These are phyloP conservation scores for Plasmodium gaboni DNA, from an alignment of 169 alveolate species.

Conservation along the genomic window DNA sequence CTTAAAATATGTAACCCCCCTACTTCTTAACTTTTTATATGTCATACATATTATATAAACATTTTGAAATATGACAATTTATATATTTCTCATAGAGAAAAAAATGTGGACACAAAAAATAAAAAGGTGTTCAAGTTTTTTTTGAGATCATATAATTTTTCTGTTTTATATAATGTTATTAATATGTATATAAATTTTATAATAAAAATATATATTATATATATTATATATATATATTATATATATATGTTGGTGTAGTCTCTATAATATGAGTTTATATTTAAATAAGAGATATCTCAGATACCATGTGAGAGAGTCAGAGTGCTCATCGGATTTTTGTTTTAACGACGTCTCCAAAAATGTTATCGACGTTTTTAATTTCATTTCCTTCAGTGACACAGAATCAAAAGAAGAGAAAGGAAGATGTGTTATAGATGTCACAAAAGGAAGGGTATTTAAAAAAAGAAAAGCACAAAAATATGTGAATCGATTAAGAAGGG, in stretches of 20 bases:
- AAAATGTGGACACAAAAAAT: too few species aligned
- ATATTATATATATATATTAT: too few species aligned
- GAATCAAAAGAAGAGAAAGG: not conserved
- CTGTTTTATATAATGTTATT: too few species aligned
- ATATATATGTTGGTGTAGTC: too few species aligned
- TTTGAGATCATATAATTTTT: not conserved
- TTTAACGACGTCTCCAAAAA: not conserved
- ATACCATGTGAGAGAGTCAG: not conserved
- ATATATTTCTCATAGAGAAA: too few species aligned
- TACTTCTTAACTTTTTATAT: too few species aligned
- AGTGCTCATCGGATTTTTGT: not conserved
- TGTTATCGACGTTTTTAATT: not conserved
- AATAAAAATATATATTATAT: not conserved
- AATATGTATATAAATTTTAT: not conserved
- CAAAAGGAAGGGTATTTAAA: not conserved
- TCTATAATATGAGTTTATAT: conserved; percentile 3
- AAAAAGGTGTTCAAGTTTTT: not conserved
- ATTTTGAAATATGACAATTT: too few species aligned
- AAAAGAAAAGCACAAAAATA: not conserved
- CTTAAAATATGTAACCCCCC: too few species aligned
- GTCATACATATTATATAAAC: too few species aligned
- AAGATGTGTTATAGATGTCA: not conserved
- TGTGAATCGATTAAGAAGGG: not conserved
- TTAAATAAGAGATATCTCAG: not conserved
- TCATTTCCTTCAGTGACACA: not conserved